Evolutionary conservation across 2,329 filamentous ascomycete genomes (phyloP).

Genomic region (Zopfia rhizophila): DNA sequence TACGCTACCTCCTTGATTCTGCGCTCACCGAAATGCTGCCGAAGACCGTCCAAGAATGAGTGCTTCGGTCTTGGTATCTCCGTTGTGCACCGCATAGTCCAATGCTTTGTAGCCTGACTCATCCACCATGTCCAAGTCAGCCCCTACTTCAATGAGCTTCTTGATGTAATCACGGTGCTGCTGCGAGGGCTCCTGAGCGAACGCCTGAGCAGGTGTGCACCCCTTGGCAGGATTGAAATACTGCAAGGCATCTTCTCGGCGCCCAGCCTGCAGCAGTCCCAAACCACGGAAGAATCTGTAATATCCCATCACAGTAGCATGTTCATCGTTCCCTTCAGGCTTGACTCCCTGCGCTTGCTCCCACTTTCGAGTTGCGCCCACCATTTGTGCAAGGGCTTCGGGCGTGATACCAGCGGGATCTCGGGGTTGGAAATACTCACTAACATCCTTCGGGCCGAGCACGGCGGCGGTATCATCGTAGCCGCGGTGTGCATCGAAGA

Average conservation of each 20-base stretch:
- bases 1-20: no score
- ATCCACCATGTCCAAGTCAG: not conserved
- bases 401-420: conserved; percentile 4
- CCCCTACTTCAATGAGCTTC: conserved; percentile 4
- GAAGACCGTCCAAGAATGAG: no score
- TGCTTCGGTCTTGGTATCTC: no score
- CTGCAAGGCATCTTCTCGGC: not conserved
- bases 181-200: conserved; percentile 1
- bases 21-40: no score
- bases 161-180: not conserved
- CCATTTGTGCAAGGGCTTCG: conserved; percentile 1
- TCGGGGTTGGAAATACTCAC: conserved; percentile 1
- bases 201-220: not conserved
- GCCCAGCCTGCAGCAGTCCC: not conserved
- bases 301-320: conserved; percentile 4
- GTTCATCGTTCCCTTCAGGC: conserved; percentile 1
- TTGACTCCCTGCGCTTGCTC: conserved; percentile 2
- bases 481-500: conserved; percentile 2
- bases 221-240: no score
- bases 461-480: conserved; percentile 6
- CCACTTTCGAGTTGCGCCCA: conserved; percentile 3
- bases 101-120: no score
- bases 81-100: no score
- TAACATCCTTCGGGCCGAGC: conserved; percentile 1
- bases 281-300: conserved; percentile 3